A percentile compares a stretch with the other conserved stretches of the same genome.
These are phyloP conservation scores for Eutypa lata DNA, from an alignment of 2,329 filamentous ascomycete genomes.

Conservation along the genomic window DNA sequence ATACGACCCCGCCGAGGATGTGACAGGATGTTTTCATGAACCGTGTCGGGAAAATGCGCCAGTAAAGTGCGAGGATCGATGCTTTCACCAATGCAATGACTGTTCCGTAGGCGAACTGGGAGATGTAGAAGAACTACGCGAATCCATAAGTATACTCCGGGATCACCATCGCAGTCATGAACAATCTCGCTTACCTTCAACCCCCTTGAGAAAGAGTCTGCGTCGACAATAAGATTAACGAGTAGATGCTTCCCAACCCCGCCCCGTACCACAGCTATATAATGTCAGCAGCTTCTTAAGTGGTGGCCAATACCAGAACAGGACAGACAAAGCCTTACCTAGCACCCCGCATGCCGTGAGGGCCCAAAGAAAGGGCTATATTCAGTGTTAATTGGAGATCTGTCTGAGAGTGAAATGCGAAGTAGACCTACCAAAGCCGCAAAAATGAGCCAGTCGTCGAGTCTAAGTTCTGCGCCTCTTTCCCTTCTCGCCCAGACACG, in stretches of 20 bases:
- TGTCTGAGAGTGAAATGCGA: not conserved
- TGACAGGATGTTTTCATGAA: not conserved
- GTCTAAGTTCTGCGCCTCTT: not conserved
- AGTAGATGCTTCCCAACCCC: not conserved
- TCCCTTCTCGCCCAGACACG: not conserved
- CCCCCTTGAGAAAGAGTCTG: not conserved
- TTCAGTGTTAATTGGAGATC: not conserved
- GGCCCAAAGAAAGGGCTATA: not conserved
- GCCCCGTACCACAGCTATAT: not conserved
- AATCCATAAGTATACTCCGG: not conserved
- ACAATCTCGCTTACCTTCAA: not conserved
- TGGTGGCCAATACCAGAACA: not conserved
- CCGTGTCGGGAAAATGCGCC: constrained; percentile 1
- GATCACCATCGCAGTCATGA: not conserved
- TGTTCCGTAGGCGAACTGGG: not conserved
- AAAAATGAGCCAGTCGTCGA: not conserved
- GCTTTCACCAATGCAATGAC: not conserved
- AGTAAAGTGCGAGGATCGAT: not conserved
- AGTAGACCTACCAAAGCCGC: not conserved
- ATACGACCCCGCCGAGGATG: not conserved
- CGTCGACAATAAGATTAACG: not conserved
- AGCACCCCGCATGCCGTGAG: not conserved
- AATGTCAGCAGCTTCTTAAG: not conserved
- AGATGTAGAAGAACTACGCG: not conserved
- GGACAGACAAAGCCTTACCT: not conserved